Conservation (phyloP, 2,329 filamentous ascomycete genomes). For the Fusarium robinianum region DNA sequence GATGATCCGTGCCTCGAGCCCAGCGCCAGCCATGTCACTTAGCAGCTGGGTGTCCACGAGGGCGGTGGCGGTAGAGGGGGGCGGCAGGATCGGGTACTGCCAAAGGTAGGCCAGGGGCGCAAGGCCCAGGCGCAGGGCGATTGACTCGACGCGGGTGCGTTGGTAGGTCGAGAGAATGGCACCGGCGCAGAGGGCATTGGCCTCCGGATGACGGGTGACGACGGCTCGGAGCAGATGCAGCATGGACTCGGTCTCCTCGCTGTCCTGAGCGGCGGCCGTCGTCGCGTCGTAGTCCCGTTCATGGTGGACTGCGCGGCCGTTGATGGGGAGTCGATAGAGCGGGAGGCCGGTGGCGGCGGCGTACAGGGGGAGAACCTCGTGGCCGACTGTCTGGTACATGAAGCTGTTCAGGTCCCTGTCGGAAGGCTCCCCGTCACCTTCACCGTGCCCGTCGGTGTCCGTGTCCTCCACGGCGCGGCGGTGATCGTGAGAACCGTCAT, state of each 20-base stretch:
- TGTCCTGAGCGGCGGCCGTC: slow-evolving; percentile 30
- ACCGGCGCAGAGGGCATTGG: slow-evolving; percentile 86
- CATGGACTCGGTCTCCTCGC: slow-evolving; percentile 89
- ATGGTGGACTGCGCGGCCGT: slow-evolving; percentile 70
- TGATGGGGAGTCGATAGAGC: slow-evolving; percentile 79
- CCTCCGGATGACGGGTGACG: slow-evolving; percentile 70
- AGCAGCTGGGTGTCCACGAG: slow-evolving; percentile 64
- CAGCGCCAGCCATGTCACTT: slow-evolving; percentile 76
- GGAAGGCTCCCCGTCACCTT: slow-evolving; percentile 17
- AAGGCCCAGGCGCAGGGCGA: slow-evolving; percentile 82
- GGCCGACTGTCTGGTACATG: slow-evolving; percentile 99
- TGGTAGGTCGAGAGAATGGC: slow-evolving; percentile 96
- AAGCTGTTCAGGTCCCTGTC: slow-evolving; percentile 81
- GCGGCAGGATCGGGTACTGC: slow-evolving; percentile 81
- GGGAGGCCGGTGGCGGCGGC: slow-evolving; percentile 77
- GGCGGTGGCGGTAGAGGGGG: slow-evolving; percentile 39
- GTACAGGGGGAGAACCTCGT: slow-evolving; percentile 85
- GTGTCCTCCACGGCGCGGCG: slow-evolving; percentile 3
- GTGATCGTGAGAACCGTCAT: slow-evolving; percentile 12
- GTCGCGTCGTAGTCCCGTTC: slow-evolving; percentile 67
- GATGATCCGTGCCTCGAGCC: slow-evolving; percentile 87
- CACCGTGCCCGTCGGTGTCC: slow-evolving; percentile 7
- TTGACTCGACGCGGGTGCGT: slow-evolving; percentile 90
- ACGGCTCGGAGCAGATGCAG: slow-evolving; percentile 73
- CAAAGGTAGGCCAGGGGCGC: slow-evolving; percentile 85